phyloP scores from a whole-genome alignment of 352 stramenopile species.

The Thraustochytrium sp. region DNA sequence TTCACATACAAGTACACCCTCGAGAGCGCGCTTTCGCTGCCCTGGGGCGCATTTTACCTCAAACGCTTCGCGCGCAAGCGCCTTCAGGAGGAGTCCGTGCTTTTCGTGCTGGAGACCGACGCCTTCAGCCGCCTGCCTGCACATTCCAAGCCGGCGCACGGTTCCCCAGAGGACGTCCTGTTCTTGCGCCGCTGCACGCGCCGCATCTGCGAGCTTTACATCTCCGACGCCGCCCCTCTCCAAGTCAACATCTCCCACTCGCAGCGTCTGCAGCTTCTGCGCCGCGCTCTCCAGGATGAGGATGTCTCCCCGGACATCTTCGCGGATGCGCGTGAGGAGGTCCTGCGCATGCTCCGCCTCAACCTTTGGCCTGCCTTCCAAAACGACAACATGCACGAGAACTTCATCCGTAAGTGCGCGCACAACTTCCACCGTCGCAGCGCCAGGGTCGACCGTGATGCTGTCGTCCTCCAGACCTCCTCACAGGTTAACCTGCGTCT shows the following conservation, averaged over 20 bases:
- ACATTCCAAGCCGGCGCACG: not conserved
- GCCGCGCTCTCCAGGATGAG: not conserved
- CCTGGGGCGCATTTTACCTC: constrained; percentile 33
- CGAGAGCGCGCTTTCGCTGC: constrained; percentile 24
- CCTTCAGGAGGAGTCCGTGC: constrained; percentile 25
- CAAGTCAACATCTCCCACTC: constrained; percentile 37
- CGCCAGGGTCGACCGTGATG: not conserved
- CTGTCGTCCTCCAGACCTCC: not conserved
- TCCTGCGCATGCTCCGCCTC: constrained; percentile 11
- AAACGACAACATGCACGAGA: constrained; percentile 37
- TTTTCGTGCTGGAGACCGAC: constrained; percentile 28
- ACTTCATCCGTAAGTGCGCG: constrained; percentile 29
- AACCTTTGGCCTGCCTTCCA: constrained; percentile 34
- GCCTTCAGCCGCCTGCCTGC: not conserved
- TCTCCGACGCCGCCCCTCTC: not conserved
- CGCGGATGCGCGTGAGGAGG: not conserved
- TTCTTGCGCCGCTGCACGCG: not conserved
- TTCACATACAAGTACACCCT: constrained; percentile 40
- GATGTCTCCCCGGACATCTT: not conserved
- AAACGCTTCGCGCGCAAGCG: constrained; percentile 28
- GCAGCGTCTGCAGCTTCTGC: not conserved
- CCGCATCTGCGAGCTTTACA: constrained; percentile 9
- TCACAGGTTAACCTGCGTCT: not conserved
- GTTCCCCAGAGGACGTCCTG: not conserved
- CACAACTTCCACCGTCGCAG: constrained; percentile 24